Base-by-base conservation (phyloP, 2,329 filamentous ascomycete species). In the Emergomyces orientalis region DNA sequence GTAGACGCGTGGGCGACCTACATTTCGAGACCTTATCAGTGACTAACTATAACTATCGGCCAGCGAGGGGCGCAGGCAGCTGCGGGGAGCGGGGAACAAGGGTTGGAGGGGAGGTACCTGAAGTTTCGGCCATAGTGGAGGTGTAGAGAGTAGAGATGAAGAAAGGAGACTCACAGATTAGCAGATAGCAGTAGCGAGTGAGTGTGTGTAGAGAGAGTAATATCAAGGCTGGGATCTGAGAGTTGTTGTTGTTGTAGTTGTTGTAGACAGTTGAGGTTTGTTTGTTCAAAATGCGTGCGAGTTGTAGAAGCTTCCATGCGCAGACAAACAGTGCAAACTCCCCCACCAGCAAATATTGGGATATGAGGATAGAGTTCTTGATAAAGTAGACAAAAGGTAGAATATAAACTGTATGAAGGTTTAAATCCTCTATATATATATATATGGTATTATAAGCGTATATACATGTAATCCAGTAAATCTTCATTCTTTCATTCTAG, bases 1-100 rank as follows among this genome's bases (percentile, higher is more conserved):
- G 81, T 88, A 99, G 79, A 96, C 92, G 70, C 89, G 87, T 74
- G 86, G 85, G 72, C 89, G 88, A 75, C 81, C 81, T 81, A 74
- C 25, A 51, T 32, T 19, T 34, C 17, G 39, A 32, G 34, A 34
- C 30, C 17, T 47, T 25, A 49, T 63, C 62, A 65, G 64, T 39
- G 32, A 11, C 27, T 45, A 14, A 39, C 9, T 14, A 11, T 14
- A 14, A 14, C 37, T 51, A 4, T 3, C 11, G 8, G 6, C 45
- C n/a, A 2, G 22, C 45, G 4, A 2, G 47, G 37, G 14, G 7
- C 9, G 45, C 8, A 14, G 25, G 25, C 19, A 41, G 49, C 27
- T 56, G 49, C 60, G 49, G 39, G 43, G 49, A n/a, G 45, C 45
- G 32, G 49, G 39, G 39, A 13, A n/a, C n/a, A n/a, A n/a, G n/a